Conservation (phyloP, 805 yeast genomes). For the Saccharomycopsis guyanensis region DNA sequence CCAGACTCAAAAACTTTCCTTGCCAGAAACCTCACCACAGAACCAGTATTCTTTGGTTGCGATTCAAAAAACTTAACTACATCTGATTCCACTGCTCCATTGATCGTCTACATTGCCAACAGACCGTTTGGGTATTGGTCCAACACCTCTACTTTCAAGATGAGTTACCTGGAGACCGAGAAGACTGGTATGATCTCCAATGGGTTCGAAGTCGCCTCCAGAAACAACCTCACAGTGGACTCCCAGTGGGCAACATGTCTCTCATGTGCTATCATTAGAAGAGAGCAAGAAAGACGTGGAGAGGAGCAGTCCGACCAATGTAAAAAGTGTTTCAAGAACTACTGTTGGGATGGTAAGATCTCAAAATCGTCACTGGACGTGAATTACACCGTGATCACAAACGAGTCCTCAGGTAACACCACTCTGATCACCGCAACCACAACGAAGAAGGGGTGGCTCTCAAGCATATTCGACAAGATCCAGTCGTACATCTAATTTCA, state of each 20-base stretch:
- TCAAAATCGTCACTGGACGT: not conserved
- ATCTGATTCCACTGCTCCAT: conserved; percentile 45
- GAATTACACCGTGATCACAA: not conserved
- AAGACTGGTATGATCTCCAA: conserved; percentile 55
- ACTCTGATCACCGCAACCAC: not conserved
- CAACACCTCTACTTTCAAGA: conserved; percentile 66
- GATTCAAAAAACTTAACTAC: conserved; percentile 54
- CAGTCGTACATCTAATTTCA: not conserved
- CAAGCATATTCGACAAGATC: not conserved
- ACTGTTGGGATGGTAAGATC: conserved; percentile 67
- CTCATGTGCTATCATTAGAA: conserved; percentile 75
- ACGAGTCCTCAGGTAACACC: not conserved
- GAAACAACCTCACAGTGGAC: conserved; percentile 61
- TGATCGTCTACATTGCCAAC: conserved; percentile 74
- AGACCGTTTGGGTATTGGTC: conserved; percentile 56
- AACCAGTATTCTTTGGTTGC: conserved; percentile 82
- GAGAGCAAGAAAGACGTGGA: conserved; percentile 64
- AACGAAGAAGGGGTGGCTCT: not conserved
- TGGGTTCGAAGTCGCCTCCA: conserved; percentile 65
- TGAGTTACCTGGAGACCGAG: conserved; percentile 53
- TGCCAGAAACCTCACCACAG: conserved; percentile 50
- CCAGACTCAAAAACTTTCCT: conserved; percentile 61
- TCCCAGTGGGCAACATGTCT: conserved; percentile 65
- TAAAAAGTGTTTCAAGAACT: conserved; percentile 55
- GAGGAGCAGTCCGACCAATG: conserved; percentile 61